Evolutionary conservation across 768 basidiomycete genomes (phyloP), one percentile per base, ranked within the genome.

Genomic region (Lepiota subincarnata): DNA sequence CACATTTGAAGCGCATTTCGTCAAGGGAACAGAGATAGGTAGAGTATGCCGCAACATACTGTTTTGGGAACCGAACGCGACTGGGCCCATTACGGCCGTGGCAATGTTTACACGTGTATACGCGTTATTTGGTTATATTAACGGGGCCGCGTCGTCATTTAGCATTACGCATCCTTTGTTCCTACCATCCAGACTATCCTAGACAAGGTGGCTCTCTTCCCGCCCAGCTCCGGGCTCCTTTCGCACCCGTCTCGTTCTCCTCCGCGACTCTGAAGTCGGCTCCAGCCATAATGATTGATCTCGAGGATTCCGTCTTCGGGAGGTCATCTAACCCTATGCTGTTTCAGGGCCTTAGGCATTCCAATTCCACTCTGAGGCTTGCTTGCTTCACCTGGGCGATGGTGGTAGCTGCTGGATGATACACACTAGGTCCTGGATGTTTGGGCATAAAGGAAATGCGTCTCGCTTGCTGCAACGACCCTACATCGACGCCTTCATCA

Each of bases 271-370:
- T 19, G 37, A 24, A 41, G 10, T 38, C 20, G 46, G 39, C 53
- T 54, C 45, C 53, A 54, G 53, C 53, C 45, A 47, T 37, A 54
- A 7, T 34, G 45, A 42, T 20, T 44, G 16, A 31, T 24, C 19
- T 14, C 46, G 18, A 42, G 53, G 53, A 46, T 53, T 28, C 52
- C 24, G 53, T 39, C 45, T 46, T 48, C 18, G 19, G 18, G 46
- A 39, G 47, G 39, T 54, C 53, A 54, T 41, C 53, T 54, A 54
- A 54, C 53, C 53, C 53, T 54, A 47, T 35, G 12, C 26, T 18
- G 24, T 31, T 5, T 34, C 5, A 11, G 11, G 36, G 28, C 28
- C 38, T 19, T 36, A 46, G 7, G 38, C 39, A 41, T 28, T 31
- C 38, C 7, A 39, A 28, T 34, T 34, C 34, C 34, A 37, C 45